Conservation (phyloP, 75 land plant species). For the Picea sitchensis region DNA sequence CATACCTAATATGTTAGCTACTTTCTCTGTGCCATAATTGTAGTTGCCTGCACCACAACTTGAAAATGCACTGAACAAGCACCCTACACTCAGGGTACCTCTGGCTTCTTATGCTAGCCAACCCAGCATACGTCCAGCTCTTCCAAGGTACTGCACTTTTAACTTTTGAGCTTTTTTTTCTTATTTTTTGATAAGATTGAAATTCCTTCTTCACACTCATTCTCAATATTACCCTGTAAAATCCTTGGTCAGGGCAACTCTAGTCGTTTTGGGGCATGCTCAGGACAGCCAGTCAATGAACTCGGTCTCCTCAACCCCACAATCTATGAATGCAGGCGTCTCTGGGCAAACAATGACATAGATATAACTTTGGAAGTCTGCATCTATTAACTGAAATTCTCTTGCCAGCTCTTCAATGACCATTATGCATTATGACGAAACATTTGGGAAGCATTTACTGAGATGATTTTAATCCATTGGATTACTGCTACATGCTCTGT, state of each 20-base stretch:
- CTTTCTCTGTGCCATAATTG: conserved; percentile 16
- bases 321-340: neutral
- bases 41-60: conserved; percentile 96
- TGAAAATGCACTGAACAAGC: conserved; percentile 77
- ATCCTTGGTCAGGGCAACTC: conserved; percentile 43
- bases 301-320: neutral
- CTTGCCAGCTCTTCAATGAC: too few species aligned
- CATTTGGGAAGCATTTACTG: too few species aligned
- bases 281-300: conserved; percentile 30
- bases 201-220: neutral
- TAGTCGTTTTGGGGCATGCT: conserved; percentile 54
- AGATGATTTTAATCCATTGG: too few species aligned
- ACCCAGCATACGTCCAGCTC: conserved; percentile 41
- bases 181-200: neutral
- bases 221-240: neutral
- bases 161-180: neutral
- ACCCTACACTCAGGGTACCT: conserved; percentile 53
- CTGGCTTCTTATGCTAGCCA: conserved; percentile 83
- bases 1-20: neutral
- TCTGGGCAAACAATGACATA: too few species aligned
- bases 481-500: too few species aligned
- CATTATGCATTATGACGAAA: too few species aligned
- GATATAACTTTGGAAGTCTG: too few species aligned
- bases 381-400: too few species aligned
- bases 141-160: conserved; percentile 62